Evolutionary conservation across 2,329 filamentous ascomycete species (phyloP), one percentile per base, ranked within the genome.

Genomic region (Juglanconis oblonga): DNA sequence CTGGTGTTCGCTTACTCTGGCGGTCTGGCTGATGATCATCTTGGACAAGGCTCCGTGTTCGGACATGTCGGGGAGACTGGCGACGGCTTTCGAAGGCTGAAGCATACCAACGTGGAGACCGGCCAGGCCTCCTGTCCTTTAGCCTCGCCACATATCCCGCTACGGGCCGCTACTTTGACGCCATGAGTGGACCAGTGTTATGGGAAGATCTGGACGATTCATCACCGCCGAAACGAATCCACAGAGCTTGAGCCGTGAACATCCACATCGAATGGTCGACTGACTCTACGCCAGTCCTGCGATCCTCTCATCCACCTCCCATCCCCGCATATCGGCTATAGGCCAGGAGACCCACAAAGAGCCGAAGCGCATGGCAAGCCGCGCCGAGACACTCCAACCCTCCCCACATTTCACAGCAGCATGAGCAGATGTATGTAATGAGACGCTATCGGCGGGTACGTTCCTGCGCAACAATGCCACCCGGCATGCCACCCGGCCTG

Each of bases 251-350:
- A 52, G 59, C 56, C 56, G 56, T 59, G 9, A 32, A 35, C 56
- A 48, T 42, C 59, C 59, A 57, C 51, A n/a, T 42, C 55, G 36
- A 47, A 9, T 47, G 58, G 58, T 35, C 53, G 47, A 57, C 58
- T 52, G 52, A 48, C 48, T 40, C 9, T 40, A 40, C 53, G 44
- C 58, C 40, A 60, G 58, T n/a, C 53, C 51, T 47, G 49, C 49
- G 53, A 57, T 38, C 48, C 47, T 44, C 47, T 31, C 52, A 11
- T 7, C 13, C 40, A 14, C n/a, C 47, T 24, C n/a, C 60, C 42
- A 57, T 56, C 60, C 60, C 60, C 60, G 57, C 60, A 59, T 36
- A 55, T 57, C 61, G 53, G 61, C 53, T 53, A 44, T 44, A 48
- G 36, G 32, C 51, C 38, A 31, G 11, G 33, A 44, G 58, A 52